phyloP scores from a whole-genome alignment of 2,329 filamentous ascomycete species.

The Talaromyces sp. region DNA sequence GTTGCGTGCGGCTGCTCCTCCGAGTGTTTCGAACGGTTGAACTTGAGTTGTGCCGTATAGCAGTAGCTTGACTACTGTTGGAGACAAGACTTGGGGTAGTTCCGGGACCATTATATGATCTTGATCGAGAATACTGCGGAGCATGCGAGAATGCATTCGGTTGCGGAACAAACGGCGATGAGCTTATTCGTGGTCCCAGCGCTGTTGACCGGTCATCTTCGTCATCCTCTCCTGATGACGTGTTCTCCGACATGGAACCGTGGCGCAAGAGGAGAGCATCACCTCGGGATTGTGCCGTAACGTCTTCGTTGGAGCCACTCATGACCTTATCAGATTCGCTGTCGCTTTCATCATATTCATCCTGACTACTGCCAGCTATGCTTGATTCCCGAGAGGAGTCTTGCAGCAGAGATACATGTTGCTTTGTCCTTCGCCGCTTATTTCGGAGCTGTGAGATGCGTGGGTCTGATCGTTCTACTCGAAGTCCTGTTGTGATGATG shows the following conservation, averaged over 20 bases:
- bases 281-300: slow-evolving; percentile 33
- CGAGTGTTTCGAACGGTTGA: slow-evolving; percentile 33
- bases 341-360: slow-evolving; percentile 92
- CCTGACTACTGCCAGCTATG: slow-evolving; percentile 67
- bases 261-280: slow-evolving; percentile 25
- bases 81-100: slow-evolving; percentile 48
- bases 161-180: slow-evolving; percentile 69
- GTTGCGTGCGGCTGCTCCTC: slow-evolving; percentile 42
- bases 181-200: slow-evolving; percentile 61
- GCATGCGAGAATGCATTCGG: slow-evolving; percentile 91
- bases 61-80: slow-evolving; percentile 33
- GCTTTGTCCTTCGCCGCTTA: slow-evolving; percentile 54
- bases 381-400: slow-evolving; percentile 42
- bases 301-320: slow-evolving; percentile 62
- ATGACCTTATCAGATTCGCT: slow-evolving; percentile 76
- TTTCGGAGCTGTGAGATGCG: slow-evolving; percentile 26
- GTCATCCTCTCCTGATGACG: slow-evolving; percentile 52
- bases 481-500: slow-evolving; percentile 83
- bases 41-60: slow-evolving; percentile 40
- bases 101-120: slow-evolving; percentile 31
- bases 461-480: slow-evolving; percentile 61
- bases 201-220: slow-evolving; percentile 80
- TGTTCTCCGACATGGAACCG: slow-evolving; percentile 29
- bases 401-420: slow-evolving; percentile 32
- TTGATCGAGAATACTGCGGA: slow-evolving; percentile 38